These are phyloP conservation scores for Achaetomium macrosporum DNA, from an alignment of 2,329 filamentous ascomycete species.

Conservation along the genomic window DNA sequence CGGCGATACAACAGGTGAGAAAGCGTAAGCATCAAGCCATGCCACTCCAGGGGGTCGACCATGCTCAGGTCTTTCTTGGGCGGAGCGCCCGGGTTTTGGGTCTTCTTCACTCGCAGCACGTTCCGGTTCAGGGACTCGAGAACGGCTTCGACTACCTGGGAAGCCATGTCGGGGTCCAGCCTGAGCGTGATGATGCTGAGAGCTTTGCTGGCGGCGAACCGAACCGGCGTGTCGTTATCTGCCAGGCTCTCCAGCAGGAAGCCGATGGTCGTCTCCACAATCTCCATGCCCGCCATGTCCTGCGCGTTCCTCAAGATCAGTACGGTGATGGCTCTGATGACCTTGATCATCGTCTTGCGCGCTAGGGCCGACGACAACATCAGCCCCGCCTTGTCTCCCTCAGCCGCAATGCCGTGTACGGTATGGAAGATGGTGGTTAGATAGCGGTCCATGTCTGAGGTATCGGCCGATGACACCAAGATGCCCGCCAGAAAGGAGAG, in stretches of 20 bases:
- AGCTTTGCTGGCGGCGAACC: slow-evolving; percentile 86
- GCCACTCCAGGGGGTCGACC: slow-evolving; percentile 82
- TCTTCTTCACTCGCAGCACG: slow-evolving; percentile 46
- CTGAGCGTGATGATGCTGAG: slow-evolving; percentile 81
- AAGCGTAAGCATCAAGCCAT: slow-evolving; percentile 82
- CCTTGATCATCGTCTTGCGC: slow-evolving; percentile 77
- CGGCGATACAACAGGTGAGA: slow-evolving; percentile 81
- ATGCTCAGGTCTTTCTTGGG: slow-evolving; percentile 58
- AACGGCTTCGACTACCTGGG: slow-evolving; percentile 81
- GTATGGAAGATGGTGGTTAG: slow-evolving; percentile 60
- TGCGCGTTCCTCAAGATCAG: slow-evolving; percentile 53
- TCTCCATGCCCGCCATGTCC: slow-evolving; percentile 40
- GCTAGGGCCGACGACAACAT: slow-evolving; percentile 71
- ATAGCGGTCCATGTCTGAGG: slow-evolving; percentile 65
- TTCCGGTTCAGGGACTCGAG: slow-evolving; percentile 61
- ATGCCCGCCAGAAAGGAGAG: slow-evolving; percentile 75
- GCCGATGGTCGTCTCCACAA: slow-evolving; percentile 76
- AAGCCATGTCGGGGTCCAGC: slow-evolving; percentile 72
- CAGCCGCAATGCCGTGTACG: slow-evolving; percentile 49
- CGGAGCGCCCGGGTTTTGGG: slow-evolving; percentile 29
- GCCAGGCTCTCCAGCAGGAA: slow-evolving; percentile 70
- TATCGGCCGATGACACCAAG: slow-evolving; percentile 61
- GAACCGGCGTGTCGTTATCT: slow-evolving; percentile 86
- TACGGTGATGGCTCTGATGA: slow-evolving; percentile 67
- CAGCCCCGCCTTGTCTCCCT: slow-evolving; percentile 41